Base-by-base conservation (phyloP, 805 yeast genomes). In the Peterozyma toletana region DNA sequence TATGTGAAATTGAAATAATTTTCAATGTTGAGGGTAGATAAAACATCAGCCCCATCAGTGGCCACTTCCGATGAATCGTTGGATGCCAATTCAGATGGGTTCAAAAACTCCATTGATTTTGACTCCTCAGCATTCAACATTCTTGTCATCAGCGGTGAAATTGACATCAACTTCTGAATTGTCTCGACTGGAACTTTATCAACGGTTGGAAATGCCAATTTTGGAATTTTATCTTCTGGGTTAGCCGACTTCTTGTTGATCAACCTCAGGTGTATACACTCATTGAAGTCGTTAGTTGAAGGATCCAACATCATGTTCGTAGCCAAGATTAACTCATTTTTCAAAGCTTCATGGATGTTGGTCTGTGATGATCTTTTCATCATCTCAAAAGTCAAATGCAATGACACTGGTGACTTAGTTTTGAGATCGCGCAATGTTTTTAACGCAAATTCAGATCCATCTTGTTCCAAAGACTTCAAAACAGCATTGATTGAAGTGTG, bases 321-420 rank as follows among this genome's bases (percentile, higher is more conserved):
- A 29, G 96, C 96, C 17, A 89, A 65, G 46, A 71, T 68, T 59
- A 86, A 70, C 63, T 93, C 98, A 53, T 77, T 75, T 51, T 76
- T 77, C 46, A 93, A 66, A 33, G 91, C 85, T 40, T 78, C 67
- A 43, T 73, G 71, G 53, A 88, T 78, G 48, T 82, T 72, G 47
- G 78, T 70, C 33, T 66, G 56, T 17, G 73, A 58, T 42, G 88
- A 86, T 47, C 73, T 68, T 54, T 83, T 77, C 60, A 89, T 67
- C 49, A 86, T 69, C 46, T 79, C 83, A 50, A 80, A 72, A 2
- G 86, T 79, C 35, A 89, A 79, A 56, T 83, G 80, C 51, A 88
- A 67, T 15, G 95, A 83, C n/a, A 86, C 70, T 38, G 86, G 85
- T 4, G 96, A 86, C 61, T 89, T 86, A 40, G 73, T 63, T 39